Percentiles rank a stretch among this genome's conserved stretches.
These are phyloP conservation scores for Neoascochyta sp. DNA, from an alignment of 2,329 filamentous ascomycete genomes.

Conservation along the genomic window DNA sequence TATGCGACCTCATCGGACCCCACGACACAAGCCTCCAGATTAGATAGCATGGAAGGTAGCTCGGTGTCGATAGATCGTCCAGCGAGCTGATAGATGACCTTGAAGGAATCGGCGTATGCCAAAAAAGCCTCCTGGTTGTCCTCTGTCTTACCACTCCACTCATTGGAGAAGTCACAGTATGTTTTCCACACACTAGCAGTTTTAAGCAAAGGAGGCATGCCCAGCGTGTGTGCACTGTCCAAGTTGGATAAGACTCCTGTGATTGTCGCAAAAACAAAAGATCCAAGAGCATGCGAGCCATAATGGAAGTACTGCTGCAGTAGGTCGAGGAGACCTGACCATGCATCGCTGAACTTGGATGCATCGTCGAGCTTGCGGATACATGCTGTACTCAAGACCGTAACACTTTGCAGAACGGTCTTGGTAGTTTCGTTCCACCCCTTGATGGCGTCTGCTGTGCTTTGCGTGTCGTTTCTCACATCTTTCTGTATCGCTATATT, in stretches of 20 bases:
- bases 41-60: conserved; percentile 63
- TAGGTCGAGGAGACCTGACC: conserved; percentile 69
- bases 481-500: conserved; percentile 44
- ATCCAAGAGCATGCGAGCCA: conserved; percentile 40
- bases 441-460: conserved; percentile 17
- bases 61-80: conserved; percentile 59
- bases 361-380: conserved; percentile 67
- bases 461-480: conserved; percentile 11
- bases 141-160: conserved; percentile 19
- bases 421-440: conserved; percentile 43
- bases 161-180: conserved; percentile 29
- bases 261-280: conserved; percentile 43
- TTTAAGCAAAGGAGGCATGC: conserved; percentile 25
- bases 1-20: conserved; percentile 66
- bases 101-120: conserved; percentile 74
- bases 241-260: conserved; percentile 38
- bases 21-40: conserved; percentile 68
- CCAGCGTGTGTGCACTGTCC: conserved; percentile 17
- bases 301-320: conserved; percentile 53
- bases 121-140: conserved; percentile 75
- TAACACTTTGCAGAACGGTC: conserved; percentile 36
- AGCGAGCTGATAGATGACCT: conserved; percentile 74
- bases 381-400: conserved; percentile 67
- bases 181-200: conserved; percentile 34
- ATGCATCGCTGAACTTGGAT: conserved; percentile 65